Conservation (phyloP, 495 filamentous ascomycete genomes). For the Xylaria castorea region DNA sequence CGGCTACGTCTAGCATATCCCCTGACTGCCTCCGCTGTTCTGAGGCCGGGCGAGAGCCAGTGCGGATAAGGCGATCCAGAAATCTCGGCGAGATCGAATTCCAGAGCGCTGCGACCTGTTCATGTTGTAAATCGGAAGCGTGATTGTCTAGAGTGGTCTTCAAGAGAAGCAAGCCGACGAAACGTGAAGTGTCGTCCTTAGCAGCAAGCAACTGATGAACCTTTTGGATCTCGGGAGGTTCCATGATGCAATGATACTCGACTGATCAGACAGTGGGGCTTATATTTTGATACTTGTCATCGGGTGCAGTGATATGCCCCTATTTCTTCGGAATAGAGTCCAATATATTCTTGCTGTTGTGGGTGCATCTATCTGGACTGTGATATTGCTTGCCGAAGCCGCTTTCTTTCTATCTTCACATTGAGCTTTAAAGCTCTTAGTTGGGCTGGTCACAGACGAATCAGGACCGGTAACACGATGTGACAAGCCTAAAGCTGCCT, state of each 20-base stretch:
- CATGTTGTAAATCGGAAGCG: conserved; percentile 48
- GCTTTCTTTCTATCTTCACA: background rate
- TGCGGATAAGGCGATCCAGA: conserved; percentile 64
- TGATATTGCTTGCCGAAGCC: background rate
- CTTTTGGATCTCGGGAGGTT: conserved; percentile 41
- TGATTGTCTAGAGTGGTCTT: conserved; percentile 65
- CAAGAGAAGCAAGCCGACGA: conserved; percentile 69
- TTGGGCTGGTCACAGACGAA: conserved; percentile 10
- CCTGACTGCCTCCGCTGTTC: conserved; percentile 47
- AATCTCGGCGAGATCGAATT: conserved; percentile 63
- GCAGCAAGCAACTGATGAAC: conserved; percentile 57
- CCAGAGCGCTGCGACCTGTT: conserved; percentile 56
- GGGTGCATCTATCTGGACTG: background rate
- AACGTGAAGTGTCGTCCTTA: conserved; percentile 68
- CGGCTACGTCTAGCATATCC: conserved; percentile 67
- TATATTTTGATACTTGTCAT: background rate
- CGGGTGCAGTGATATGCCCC: background rate
- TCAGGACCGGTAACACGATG: background rate
- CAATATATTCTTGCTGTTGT: background rate
- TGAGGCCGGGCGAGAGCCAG: conserved; percentile 43
- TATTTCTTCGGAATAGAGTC: background rate
- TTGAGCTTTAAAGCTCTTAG: background rate
- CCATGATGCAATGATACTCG: conserved; percentile 28
- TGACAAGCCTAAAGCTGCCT: background rate
- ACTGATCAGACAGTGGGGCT: background rate